Evolutionary conservation across 768 basidiomycete genomes (phyloP), one percentile per base, ranked within the genome.

Genomic region (Tulasnella sp.): DNA sequence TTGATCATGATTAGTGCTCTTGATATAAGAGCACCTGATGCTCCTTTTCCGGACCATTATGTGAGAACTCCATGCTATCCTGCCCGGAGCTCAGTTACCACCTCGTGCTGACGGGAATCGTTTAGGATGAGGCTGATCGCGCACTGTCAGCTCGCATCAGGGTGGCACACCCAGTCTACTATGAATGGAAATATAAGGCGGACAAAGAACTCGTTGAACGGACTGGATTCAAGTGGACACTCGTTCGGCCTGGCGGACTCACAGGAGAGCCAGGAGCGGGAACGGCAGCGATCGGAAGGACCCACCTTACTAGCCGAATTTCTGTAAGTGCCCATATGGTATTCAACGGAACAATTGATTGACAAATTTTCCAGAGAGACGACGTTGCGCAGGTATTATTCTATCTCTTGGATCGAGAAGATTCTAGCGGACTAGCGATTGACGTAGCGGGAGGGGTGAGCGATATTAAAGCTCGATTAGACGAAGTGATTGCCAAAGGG

Each of bases 191-290:
- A 78, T 84, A 84, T 75, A 81, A 84, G 38, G 86, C 86, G 2
- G 85, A 86, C 80, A 81, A 83, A 69, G 81, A 85, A 78, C 81
- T 87, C 42, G 81, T 81, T 67, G 75, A 83, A 74, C 87, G 90
- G 31, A 86, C 85, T 25, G 81, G 85, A 0, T 90, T 92, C 83
- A 85, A 88, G 72, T 91, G 88, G 88, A 88, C 88, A 2, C 89
- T 91, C 45, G 81, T 92, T 39, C 88, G 90, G 11, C 90, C 91
- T n/a, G 88, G 88, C 22, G 79, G 79, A 2, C 81, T 92, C n/a
- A 85, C 81, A 0, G 84, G 89, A 71, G 83, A 85, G 1, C 83
- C 86, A 0, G 88, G 88, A 0, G 86, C 84, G 2, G 89, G 88
- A 0, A 87, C 83, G 40, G 87, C 85, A 0, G 79, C 83, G 40